These are phyloP conservation scores for Penicillium griseofulvum DNA, from an alignment of 2,329 filamentous ascomycete species.

Conservation along the genomic window DNA sequence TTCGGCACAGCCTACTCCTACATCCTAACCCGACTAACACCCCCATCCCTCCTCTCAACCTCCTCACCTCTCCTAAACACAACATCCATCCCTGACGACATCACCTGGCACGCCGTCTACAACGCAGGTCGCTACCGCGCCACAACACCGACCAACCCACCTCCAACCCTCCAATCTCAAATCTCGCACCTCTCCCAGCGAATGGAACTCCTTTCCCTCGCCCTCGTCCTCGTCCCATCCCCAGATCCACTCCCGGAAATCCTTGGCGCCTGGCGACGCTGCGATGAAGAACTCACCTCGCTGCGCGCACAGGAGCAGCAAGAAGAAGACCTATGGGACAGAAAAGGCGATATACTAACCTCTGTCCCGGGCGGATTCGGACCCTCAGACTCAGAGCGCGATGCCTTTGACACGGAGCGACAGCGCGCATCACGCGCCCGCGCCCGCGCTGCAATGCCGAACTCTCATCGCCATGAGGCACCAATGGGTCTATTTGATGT, in stretches of 20 bases:
- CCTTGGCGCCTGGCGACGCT: conserved; percentile 61
- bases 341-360: conserved; percentile 48
- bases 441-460: conserved; percentile 26
- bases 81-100: conserved; percentile 49
- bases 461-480: conserved; percentile 42
- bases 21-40: conserved; percentile 58
- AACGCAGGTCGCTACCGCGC: conserved; percentile 58
- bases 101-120: conserved; percentile 64
- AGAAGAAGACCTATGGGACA: conserved; percentile 59
- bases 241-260: conserved; percentile 58
- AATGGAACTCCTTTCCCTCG: conserved; percentile 63
- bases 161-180: conserved; percentile 37
- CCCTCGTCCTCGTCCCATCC: conserved; percentile 59
- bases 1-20: conserved; percentile 66
- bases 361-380: conserved; percentile 47
- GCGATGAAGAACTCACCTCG: conserved; percentile 58
- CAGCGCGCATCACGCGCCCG: conserved; percentile 34
- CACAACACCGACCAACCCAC: conserved; percentile 27
- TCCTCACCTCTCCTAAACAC: conserved; percentile 28
- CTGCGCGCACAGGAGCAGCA: conserved; percentile 55
- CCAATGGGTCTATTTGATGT: conserved; percentile 54
- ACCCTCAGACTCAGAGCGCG: conserved; percentile 43
- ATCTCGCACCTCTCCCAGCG: conserved; percentile 60
- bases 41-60: conserved; percentile 33
- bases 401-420: conserved; percentile 45